A percentile compares a stretch with the other conserved stretches of the same genome.
These are phyloP conservation scores for Porphyrellus sp. DNA, from an alignment of 1,284 basidiomycete genomes.

Conservation along the genomic window DNA sequence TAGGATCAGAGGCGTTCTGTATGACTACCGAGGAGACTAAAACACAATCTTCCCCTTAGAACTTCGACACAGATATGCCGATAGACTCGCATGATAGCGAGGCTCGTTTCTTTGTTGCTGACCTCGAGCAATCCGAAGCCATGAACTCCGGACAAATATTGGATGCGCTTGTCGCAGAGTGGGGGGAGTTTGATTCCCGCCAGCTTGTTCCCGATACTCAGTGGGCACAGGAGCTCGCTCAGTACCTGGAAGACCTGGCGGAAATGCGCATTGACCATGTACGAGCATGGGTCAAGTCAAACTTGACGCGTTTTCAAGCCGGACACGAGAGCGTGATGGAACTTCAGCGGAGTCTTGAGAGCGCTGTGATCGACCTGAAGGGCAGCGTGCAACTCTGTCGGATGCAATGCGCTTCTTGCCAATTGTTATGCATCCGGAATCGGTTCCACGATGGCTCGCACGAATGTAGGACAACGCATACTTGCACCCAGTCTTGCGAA, in stretches of 20 bases:
- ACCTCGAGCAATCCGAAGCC: slow-evolving; percentile 20
- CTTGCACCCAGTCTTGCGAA: slow-evolving; percentile 44
- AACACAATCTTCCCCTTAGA: slow-evolving; percentile 32
- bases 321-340: slow-evolving; percentile 46
- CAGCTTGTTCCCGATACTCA: slow-evolving; percentile 38
- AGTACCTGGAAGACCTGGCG: slow-evolving; percentile 39
- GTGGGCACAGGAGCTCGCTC: slow-evolving; percentile 41
- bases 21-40: not conserved
- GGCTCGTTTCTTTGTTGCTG: slow-evolving; percentile 38
- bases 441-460: slow-evolving; percentile 46
- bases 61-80: slow-evolving; percentile 45
- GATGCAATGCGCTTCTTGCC: slow-evolving; percentile 44
- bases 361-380: slow-evolving; percentile 42
- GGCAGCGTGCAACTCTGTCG: slow-evolving; percentile 48
- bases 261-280: slow-evolving; percentile 46
- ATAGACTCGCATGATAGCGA: slow-evolving; percentile 37
- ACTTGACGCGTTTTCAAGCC: slow-evolving; percentile 45
- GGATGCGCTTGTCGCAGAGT: slow-evolving; percentile 31
- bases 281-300: slow-evolving; percentile 46
- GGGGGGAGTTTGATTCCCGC: slow-evolving; percentile 35
- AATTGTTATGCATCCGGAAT: slow-evolving; percentile 45
- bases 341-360: slow-evolving; percentile 44
- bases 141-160: slow-evolving; percentile 32
- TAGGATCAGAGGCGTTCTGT: slow-evolving; percentile 15
- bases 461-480: slow-evolving; percentile 47